A percentile compares a stretch with the other conserved stretches of the same genome.
phyloP scores from a whole-genome alignment of 2,329 filamentous ascomycete genomes.

The Monosporascus sp. region DNA sequence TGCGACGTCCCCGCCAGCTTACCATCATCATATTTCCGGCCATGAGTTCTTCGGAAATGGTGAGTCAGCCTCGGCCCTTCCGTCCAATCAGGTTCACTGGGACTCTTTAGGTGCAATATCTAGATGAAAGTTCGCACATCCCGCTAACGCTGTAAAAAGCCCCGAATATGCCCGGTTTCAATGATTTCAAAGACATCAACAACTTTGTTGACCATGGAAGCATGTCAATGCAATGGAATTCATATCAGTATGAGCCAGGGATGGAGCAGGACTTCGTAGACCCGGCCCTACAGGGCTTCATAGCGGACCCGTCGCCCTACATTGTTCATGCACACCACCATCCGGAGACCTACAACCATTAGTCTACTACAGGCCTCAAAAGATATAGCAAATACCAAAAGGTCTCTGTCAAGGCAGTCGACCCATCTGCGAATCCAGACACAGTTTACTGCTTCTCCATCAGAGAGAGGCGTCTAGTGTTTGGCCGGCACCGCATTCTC shows the following conservation, averaged over 20 bases:
- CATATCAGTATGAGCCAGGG: slow-evolving; percentile 18
- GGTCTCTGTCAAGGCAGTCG: too few species aligned
- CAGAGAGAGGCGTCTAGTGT: too few species aligned
- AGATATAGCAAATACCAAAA: too few species aligned
- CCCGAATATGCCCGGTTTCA: slow-evolving; percentile 18
- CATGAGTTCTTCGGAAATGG: slow-evolving; percentile 23
- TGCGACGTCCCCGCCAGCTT: slow-evolving; percentile 11
- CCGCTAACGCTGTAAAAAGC: slow-evolving; percentile 20
- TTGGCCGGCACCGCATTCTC: too few species aligned
- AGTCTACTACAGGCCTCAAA: neutral
- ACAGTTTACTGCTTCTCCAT: too few species aligned
- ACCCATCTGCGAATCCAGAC: too few species aligned
- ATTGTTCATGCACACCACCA: neutral
- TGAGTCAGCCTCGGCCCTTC: slow-evolving; percentile 10
- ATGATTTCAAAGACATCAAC: slow-evolving; percentile 20
- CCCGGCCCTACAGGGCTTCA: slow-evolving; percentile 20
- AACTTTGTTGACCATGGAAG: slow-evolving; percentile 15
- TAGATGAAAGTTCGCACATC: neutral
- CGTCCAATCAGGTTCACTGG: neutral
- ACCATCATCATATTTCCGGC: slow-evolving; percentile 18
- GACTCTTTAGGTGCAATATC: too few species aligned
- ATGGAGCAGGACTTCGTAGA: slow-evolving; percentile 24
- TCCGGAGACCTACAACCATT: neutral
- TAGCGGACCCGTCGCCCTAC: slow-evolving; percentile 18
- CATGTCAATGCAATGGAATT: slow-evolving; percentile 19